Conservation (phyloP, 2,329 filamentous ascomycete species). For the Fusarium sp. region DNA sequence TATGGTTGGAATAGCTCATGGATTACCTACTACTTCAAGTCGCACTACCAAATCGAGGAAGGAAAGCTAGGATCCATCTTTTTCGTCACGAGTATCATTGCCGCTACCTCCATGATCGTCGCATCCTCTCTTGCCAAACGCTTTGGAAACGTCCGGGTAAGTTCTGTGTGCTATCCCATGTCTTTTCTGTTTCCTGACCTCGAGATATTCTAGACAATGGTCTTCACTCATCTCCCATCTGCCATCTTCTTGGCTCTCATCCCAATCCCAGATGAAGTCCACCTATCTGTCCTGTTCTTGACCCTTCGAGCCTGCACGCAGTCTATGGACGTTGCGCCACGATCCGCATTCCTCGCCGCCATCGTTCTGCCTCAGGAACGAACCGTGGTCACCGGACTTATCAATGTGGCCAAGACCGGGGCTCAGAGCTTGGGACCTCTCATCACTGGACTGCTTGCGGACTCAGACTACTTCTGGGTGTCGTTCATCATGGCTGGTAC, state of each 20-base stretch:
- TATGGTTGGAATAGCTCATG: slow-evolving; percentile 59
- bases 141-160: slow-evolving; percentile 72
- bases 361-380: slow-evolving; percentile 73
- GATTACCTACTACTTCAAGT: slow-evolving; percentile 68
- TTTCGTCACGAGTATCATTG: slow-evolving; percentile 64
- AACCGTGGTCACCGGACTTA: slow-evolving; percentile 77
- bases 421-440: slow-evolving; percentile 71
- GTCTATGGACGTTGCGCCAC: slow-evolving; percentile 78
- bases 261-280: slow-evolving; percentile 64
- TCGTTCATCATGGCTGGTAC: slow-evolving; percentile 72
- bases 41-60: slow-evolving; percentile 59
- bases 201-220: slow-evolving; percentile 70
- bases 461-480: slow-evolving; percentile 67
- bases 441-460: slow-evolving; percentile 72
- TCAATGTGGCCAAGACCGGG: slow-evolving; percentile 77
- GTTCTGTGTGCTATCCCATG: slow-evolving; percentile 41
- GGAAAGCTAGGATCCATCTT: slow-evolving; percentile 66
- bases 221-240: slow-evolving; percentile 79
- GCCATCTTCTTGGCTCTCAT: slow-evolving; percentile 74
- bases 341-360: slow-evolving; percentile 76
- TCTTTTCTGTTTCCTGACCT: background rate
- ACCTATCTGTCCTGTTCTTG: slow-evolving; percentile 69
- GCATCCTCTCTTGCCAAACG: slow-evolving; percentile 66
- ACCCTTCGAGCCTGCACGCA: slow-evolving; percentile 71
- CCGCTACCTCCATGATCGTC: slow-evolving; percentile 63